Conservation (phyloP, 345 rosid species). For the Aurinia saxatilis region DNA sequence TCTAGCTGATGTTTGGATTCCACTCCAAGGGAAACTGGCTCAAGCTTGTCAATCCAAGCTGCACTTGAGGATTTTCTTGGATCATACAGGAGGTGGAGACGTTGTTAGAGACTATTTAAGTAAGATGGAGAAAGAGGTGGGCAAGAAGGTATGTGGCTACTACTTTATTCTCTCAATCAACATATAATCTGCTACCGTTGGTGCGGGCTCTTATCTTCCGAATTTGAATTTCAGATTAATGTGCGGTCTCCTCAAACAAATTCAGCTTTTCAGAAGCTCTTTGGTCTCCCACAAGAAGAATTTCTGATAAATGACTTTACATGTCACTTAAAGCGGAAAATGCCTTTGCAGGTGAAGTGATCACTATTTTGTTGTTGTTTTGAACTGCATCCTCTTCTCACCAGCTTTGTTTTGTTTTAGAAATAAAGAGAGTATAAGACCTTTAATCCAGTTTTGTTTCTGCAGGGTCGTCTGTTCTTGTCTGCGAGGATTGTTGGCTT, state of each 20-base stretch:
- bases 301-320: conserved; percentile 97
- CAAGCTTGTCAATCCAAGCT: conserved; percentile 95
- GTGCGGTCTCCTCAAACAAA: conserved; percentile 94
- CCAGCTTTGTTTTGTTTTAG: not conserved
- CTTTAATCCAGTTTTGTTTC: not conserved
- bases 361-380: not conserved
- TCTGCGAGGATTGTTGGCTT: conserved; percentile 93
- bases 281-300: conserved; percentile 90
- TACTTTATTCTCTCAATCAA: not conserved
- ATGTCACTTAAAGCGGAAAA: conserved; percentile 89
- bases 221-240: conserved; percentile 52
- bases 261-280: conserved; percentile 94
- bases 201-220: conserved; percentile 1
- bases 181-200: not conserved
- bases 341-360: conserved; percentile 80
- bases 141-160: conserved; percentile 65
- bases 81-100: conserved; percentile 78
- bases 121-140: conserved; percentile 99
- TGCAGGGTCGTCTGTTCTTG: conserved; percentile 88
- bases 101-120: conserved; percentile 72
- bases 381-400: not conserved
- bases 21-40: conserved; percentile 81
- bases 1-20: conserved; percentile 87
- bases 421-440: not conserved
- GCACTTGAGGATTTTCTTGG: conserved; percentile 82